Base-by-base conservation (phyloP, 139 green algal species). In the Diplosphaera chodatii region DNA sequence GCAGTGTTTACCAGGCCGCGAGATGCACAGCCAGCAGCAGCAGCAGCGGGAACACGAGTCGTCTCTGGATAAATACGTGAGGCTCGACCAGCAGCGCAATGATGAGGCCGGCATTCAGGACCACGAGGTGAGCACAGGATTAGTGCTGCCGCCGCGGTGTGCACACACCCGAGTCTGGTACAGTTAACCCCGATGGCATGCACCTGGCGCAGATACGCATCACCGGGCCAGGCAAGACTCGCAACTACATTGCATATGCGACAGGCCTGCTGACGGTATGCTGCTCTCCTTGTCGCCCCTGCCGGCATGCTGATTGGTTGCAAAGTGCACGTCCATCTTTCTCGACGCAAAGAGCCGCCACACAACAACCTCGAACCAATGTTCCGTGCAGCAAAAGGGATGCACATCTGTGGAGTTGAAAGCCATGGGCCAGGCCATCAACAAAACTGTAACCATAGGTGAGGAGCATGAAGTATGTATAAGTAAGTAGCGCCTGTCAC, bases 351-450 rank as follows among this genome's bases (percentile, higher is more conserved):
- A n/a, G n/a, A n/a, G n/a, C n/a, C n/a, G n/a, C n/a, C n/a, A n/a
- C n/a, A n/a, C n/a, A n/a, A n/a, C n/a, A n/a, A n/a, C n/a, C n/a
- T n/a, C n/a, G n/a, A n/a, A n/a, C n/a, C n/a, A 62, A 29, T 28
- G 28, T 37, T 37, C 32, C 13, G 15, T 55, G 64, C 74, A 85
- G 66, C 89, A 94, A 68, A 93, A 92, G 66, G 85, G 77, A 1
- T 72, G 86, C 40, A 71, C 75, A 13, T 76, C 81, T 0, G 74
- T 97, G 0, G 70, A 90, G 25, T 74, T 97, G 4, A 94, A 91
- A 71, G 91, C 84, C 5, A 97, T 97, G 91, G 91, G 91, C 16
- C 75, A 82, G 31, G 92, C 92, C 68, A 97, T 97, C 78, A 95
- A 93, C 86, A 97, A 96, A 70, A 88, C 89, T 1, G 90, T 96